These are phyloP conservation scores for Ophiocordyceps robertsii DNA, from an alignment of 2,329 filamentous ascomycete species.

Conservation along the genomic window DNA sequence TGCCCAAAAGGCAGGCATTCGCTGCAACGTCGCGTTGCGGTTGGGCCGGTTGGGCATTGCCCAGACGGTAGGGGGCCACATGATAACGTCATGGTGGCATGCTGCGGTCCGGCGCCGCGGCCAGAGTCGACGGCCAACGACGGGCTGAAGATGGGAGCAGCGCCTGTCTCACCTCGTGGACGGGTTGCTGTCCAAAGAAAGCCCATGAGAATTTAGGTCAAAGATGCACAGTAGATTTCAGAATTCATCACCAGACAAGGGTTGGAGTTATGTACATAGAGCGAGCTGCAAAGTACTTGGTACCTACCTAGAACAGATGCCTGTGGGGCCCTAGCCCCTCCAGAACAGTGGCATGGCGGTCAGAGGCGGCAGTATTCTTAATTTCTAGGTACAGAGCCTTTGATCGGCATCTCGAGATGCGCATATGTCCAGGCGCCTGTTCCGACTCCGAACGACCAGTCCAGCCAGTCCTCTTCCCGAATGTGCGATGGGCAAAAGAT, in stretches of 20 bases:
- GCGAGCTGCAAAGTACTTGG: too few relatives aligned
- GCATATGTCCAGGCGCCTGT: too few relatives aligned
- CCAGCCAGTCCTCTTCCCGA: neutral
- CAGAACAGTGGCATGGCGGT: conserved; percentile 17
- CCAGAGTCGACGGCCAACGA: conserved; percentile 3
- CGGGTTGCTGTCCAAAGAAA: conserved; percentile 1
- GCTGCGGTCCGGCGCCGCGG: conserved; percentile 6
- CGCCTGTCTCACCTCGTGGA: conserved; percentile 12
- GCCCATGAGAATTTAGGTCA: neutral
- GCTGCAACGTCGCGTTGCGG: neutral
- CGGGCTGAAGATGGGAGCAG: conserved; percentile 5
- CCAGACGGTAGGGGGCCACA: conserved; percentile 3
- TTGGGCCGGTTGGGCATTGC: neutral
- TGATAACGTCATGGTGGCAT: conserved; percentile 5
- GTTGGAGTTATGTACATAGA: too few relatives aligned
- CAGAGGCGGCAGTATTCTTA: conserved; percentile 20
- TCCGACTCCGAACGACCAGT: neutral
- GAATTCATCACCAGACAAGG: too few relatives aligned
- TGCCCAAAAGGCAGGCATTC: neutral
- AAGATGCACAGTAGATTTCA: neutral
- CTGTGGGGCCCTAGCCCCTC: conserved; percentile 2
- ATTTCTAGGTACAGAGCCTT: conserved; percentile 7
- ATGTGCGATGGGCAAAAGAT: conserved; percentile 30
- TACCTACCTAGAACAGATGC: neutral
- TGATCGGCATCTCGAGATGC: neutral